A percentile compares a stretch with the other conserved stretches of the same genome.
Conservation (phyloP, 2,329 filamentous ascomycete genomes). For the Penicillium sp. region DNA sequence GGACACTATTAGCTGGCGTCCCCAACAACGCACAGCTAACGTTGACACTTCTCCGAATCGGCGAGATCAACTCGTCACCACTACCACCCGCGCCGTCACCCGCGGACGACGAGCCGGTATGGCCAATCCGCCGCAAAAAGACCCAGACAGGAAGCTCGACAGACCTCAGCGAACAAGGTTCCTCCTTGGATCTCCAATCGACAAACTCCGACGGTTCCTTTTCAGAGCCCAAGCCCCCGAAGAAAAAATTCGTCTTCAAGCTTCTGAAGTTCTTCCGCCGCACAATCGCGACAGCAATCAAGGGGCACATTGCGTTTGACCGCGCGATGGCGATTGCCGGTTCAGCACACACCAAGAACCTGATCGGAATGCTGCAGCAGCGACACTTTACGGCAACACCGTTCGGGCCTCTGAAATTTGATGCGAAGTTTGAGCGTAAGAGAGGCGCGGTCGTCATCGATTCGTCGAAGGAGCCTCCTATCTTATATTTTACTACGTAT, state of each 20-base stretch:
- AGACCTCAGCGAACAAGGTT: slow-evolving; percentile 47
- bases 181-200: background rate
- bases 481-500: slow-evolving; percentile 58
- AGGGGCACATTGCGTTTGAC: slow-evolving; percentile 68
- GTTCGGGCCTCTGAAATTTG: slow-evolving; percentile 72
- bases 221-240: slow-evolving; percentile 15
- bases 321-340: slow-evolving; percentile 64
- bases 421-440: slow-evolving; percentile 64
- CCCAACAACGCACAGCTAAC: slow-evolving; percentile 84
- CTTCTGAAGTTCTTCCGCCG: slow-evolving; percentile 64
- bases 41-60: slow-evolving; percentile 73
- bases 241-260: slow-evolving; percentile 46
- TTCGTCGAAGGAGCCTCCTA: slow-evolving; percentile 34
- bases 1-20: slow-evolving; percentile 70
- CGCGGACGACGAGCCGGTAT: slow-evolving; percentile 30
- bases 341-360: slow-evolving; percentile 61
- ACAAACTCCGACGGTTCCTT: slow-evolving; percentile 1
- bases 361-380: slow-evolving; percentile 64
- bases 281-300: slow-evolving; percentile 66
- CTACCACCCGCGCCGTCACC: slow-evolving; percentile 60
- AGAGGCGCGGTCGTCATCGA: slow-evolving; percentile 68
- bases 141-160: slow-evolving; percentile 50
- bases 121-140: slow-evolving; percentile 41
- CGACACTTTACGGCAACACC: slow-evolving; percentile 41
- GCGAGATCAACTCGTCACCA: slow-evolving; percentile 76